These are phyloP conservation scores for Phlebopus sp. DNA, from an alignment of 1,284 basidiomycete genomes.

Conservation along the genomic window DNA sequence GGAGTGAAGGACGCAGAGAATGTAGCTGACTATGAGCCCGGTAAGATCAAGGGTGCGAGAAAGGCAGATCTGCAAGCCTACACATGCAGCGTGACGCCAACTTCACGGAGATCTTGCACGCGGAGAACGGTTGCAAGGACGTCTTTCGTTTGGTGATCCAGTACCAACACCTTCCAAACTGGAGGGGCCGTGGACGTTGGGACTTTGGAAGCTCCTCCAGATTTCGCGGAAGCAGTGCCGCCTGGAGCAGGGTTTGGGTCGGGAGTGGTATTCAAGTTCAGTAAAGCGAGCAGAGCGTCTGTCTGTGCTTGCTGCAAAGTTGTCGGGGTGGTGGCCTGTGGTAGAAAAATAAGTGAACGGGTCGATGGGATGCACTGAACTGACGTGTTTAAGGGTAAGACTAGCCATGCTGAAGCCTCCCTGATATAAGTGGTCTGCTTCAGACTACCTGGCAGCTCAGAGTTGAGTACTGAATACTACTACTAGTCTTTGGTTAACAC, in stretches of 20 bases:
- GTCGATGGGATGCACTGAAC: conserved; percentile 14
- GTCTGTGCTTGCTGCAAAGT: conserved; percentile 83
- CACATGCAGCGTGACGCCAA: conserved; percentile 97
- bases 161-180: conserved; percentile 95
- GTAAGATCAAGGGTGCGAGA: conserved; percentile 8
- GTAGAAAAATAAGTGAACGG: background rate
- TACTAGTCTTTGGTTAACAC: background rate
- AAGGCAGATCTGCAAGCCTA: conserved; percentile 38
- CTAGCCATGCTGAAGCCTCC: conserved; percentile 46
- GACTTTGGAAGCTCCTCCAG: conserved; percentile 41
- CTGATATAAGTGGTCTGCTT: no score
- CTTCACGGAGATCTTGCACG: conserved; percentile 94
- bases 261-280: conserved; percentile 57
- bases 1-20: conserved; percentile 82
- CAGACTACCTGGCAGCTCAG: background rate
- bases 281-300: conserved; percentile 61
- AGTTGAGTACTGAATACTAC: background rate
- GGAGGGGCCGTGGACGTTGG: conserved; percentile 64
- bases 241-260: conserved; percentile 35
- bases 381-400: conserved; percentile 52
- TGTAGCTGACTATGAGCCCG: conserved; percentile 76
- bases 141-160: conserved; percentile 96
- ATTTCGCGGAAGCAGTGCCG: conserved; percentile 22
- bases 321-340: conserved; percentile 26
- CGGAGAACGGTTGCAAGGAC: conserved; percentile 92